Percentiles rank a stretch among this genome's conserved stretches.
These are phyloP conservation scores for Candida endomychidarum DNA, from an alignment of 805 yeast species.

Conservation along the genomic window DNA sequence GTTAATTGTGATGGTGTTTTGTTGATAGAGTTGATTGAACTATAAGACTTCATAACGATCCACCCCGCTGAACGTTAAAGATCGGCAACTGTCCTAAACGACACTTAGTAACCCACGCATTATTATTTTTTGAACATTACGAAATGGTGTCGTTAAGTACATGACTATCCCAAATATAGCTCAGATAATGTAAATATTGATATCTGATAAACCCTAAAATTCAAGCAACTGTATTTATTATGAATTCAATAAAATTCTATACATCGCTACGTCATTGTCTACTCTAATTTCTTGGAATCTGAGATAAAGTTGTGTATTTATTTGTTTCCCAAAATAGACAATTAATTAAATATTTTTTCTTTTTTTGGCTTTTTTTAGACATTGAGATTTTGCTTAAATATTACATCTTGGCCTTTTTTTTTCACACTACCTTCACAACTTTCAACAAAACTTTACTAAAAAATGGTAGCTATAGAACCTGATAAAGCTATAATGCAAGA, in stretches of 20 bases:
- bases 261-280: background rate
- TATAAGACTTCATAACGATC: too few relatives aligned
- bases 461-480: slow-evolving; percentile 8
- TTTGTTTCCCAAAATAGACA: slow-evolving; percentile 4
- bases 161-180: background rate
- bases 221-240: too few relatives aligned
- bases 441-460: background rate
- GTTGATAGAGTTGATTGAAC: too few relatives aligned
- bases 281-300: too few relatives aligned
- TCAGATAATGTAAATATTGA: background rate
- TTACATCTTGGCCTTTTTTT: background rate
- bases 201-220: background rate
- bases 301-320: background rate
- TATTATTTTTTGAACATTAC: too few relatives aligned
- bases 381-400: slow-evolving; percentile 7
- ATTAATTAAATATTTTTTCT: slow-evolving; percentile 4
- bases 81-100: too few relatives aligned
- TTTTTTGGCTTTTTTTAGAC: slow-evolving; percentile 8
- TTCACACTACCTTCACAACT: background rate
- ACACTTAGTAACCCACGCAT: too few relatives aligned
- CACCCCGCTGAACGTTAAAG: too few relatives aligned
- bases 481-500: slow-evolving; percentile 17
- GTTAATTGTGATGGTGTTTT: too few relatives aligned
- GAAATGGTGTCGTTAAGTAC: too few relatives aligned
- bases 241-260: too few relatives aligned